Base-by-base conservation (phyloP, 2,329 filamentous ascomycete species). In the Trichoderma koningiopsis region DNA sequence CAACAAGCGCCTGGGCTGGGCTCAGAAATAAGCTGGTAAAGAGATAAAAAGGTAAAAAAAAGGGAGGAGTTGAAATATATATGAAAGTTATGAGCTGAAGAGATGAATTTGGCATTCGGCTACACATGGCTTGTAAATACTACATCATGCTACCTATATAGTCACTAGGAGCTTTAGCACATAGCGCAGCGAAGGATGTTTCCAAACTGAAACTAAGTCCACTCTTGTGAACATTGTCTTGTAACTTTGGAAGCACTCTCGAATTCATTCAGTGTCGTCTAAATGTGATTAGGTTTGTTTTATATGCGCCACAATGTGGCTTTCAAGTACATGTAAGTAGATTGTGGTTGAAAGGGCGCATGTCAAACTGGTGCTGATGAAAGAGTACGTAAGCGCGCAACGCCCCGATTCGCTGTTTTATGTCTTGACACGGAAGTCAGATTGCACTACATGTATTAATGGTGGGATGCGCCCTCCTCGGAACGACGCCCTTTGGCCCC, bases 1-100 rank as follows among this genome's bases (percentile, higher is more conserved):
- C 59, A 86, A 87, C 76, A 84, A 81, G 75, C 81, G 83, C 2
- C 77, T 87, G n/a, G 85, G 85, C 31, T 75, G 71, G 71, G 73
- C 73, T 47, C 69, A 66, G 53, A 73, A 72, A 71, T 70, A 71
- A 65, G 58, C 37, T 27, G 37, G 49, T 7, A 19, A 35, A 24
- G 53, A 47, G 6, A 22, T 35, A 11, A 8, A 27, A 40, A 16
- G 11, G 2, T 4, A 35, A 40, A 19, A 59, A 43, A 29, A 13
- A n/a, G n/a, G 7, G 40, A 7, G 10, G 37, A 3, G 14, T 8
- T 47, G 35, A 24, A 43, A 33, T 14, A n/a, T 22, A 24, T 22
- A 53, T 53, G 49, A 55, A 37, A 16, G 47, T 37, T 40, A 64
- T 64, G 61, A 53, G n/a, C 29, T 64, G 31, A 64, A 64, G 35